Base-by-base conservation (phyloP, 2,329 filamentous ascomycete genomes). In the Colletotrichum limetticola region DNA sequence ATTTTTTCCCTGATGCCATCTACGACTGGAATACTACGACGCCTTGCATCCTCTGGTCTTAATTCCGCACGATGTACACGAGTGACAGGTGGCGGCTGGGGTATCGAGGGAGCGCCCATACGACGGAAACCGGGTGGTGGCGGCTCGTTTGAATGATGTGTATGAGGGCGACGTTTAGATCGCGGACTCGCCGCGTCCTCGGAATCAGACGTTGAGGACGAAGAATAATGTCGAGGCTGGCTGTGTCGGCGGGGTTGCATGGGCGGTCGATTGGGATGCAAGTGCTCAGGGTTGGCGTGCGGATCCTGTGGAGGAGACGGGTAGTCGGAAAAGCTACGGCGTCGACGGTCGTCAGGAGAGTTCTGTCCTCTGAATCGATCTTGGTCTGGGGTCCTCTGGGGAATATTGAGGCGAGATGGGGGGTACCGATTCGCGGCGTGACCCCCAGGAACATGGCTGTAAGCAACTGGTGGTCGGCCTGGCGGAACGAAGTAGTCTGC, bases 291-390 rank as follows among this genome's bases (percentile, higher is more conserved):
- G 4, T 67, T 61, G 77, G 71, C 71, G 76, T 67, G 78, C 52
- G 61, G 79, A 16, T 83, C 77, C 22, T 81, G 76, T 2, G 80
- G 80, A 1, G 83, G 82, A 2, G 81, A 82, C 2, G 85, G 84
- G 64, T 86, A 84, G 69, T 89, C 88, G 3, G 87, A 88, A 77
- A 87, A 86, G 79, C 88, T 89, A 68, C 85, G 83, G 52, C 87
- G 83, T 52, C 86, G 83, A n/a, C 82, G 78, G 19, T 83, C 83
- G 19, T 86, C 85, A 9, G 80, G 80, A 1, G 83, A 78, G 35
- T 82, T 81, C 32, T 82, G 81, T 46, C 82, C 82, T 57, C 81
- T 81, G 37, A 78, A 76, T 67, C 79, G 78, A 49, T 83, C 82
- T 12, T 49, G 61, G 24, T 74, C 73, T 26, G 82, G 79, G 5